These are phyloP conservation scores for Penicillium mononematosum DNA, from an alignment of 495 filamentous ascomycete genomes.

Conservation along the genomic window DNA sequence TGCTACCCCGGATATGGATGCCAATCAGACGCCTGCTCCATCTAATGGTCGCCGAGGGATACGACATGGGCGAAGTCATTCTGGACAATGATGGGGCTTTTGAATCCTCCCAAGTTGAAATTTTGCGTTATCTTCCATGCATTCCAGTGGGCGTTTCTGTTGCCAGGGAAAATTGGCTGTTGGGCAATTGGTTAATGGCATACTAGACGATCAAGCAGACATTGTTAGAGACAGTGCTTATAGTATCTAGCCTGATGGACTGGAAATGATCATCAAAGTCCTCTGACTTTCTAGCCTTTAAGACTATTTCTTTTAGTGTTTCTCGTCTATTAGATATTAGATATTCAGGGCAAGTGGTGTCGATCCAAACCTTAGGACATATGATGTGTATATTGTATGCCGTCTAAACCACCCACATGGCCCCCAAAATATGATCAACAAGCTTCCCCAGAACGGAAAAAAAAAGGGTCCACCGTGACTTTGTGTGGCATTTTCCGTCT, in stretches of 20 bases:
- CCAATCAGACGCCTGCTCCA: slow-evolving; percentile 23
- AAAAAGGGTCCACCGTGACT: background rate
- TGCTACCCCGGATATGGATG: slow-evolving; percentile 23
- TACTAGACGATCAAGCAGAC: background rate
- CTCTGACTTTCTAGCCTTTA: background rate
- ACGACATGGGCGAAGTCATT: slow-evolving; percentile 28
- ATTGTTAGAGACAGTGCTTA: background rate
- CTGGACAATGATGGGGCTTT: slow-evolving; percentile 17
- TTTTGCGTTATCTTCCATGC: slow-evolving; percentile 6
- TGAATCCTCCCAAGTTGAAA: background rate
- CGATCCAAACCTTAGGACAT: background rate
- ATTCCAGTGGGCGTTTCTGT: slow-evolving; percentile 17
- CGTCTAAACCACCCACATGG: too few relatives aligned
- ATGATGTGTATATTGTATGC: too few relatives aligned
- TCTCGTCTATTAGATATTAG: too few relatives aligned
- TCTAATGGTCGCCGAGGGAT: slow-evolving; percentile 20
- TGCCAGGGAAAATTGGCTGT: background rate
- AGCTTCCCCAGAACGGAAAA: too few relatives aligned
- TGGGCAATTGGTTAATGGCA: background rate
- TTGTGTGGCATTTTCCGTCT: background rate
- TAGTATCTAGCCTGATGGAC: background rate
- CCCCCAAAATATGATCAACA: too few relatives aligned
- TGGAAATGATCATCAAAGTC: background rate
- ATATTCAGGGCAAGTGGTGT: background rate
- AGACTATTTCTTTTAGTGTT: background rate